Conservation (phyloP, 2,329 filamentous ascomycete genomes). For the Rhynchosporium agropyri region DNA sequence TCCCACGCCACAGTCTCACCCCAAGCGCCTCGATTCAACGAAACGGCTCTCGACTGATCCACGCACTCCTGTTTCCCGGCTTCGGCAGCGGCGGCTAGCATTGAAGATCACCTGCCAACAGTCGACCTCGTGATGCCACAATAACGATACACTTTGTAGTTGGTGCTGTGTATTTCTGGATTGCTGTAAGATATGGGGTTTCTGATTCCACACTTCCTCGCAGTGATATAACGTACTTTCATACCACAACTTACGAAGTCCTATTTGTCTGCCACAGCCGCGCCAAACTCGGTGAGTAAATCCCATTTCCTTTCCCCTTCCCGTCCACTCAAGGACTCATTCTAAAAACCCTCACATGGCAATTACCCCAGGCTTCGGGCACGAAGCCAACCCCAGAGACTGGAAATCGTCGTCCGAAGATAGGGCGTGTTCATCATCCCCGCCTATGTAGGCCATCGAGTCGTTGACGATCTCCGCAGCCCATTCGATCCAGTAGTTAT, state of each 20-base stretch:
- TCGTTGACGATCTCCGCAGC: conserved; percentile 58
- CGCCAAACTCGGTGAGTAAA: conserved; percentile 55
- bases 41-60: conserved; percentile 61
- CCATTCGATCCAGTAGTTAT: conserved; percentile 69
- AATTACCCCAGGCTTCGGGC: conserved; percentile 53
- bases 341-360: not conserved
- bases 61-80: conserved; percentile 59
- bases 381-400: conserved; percentile 60
- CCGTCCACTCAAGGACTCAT: not conserved
- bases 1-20: conserved; percentile 57
- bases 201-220: not conserved
- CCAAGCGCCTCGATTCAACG: conserved; percentile 66
- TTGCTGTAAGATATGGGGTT: not conserved
- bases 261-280: conserved; percentile 60
- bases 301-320: not conserved
- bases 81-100: conserved; percentile 48
- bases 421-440: conserved; percentile 69
- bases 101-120: conserved; percentile 58
- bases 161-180: not conserved
- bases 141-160: conserved; percentile 72
- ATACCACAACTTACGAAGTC: conserved; percentile 68
- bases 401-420: conserved; percentile 57
- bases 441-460: conserved; percentile 65
- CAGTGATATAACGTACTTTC: conserved; percentile 55
- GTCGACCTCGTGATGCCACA: conserved; percentile 61